phyloP scores from a whole-genome alignment of 2,329 filamentous ascomycete species.

The Cladosporium sp. region DNA sequence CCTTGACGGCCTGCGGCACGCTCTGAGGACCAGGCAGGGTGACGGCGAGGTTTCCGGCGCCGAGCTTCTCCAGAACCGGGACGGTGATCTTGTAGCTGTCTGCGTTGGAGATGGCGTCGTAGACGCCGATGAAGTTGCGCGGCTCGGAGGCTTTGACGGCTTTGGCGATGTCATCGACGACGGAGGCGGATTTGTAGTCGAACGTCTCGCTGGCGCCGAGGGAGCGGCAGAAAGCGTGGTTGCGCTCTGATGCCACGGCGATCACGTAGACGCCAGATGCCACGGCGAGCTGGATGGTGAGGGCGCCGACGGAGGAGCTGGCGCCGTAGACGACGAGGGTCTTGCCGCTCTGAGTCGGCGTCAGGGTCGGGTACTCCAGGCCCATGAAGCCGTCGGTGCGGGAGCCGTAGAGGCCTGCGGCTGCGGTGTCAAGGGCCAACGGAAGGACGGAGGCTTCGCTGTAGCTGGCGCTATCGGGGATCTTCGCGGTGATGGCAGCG shows the following conservation, averaged over 20 bases:
- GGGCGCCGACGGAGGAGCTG: slow-evolving; percentile 32
- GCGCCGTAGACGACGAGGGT: slow-evolving; percentile 38
- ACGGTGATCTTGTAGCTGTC: slow-evolving; percentile 22
- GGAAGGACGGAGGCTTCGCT: slow-evolving; percentile 40
- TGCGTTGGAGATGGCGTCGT: slow-evolving; percentile 32
- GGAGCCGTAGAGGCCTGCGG: slow-evolving; percentile 39
- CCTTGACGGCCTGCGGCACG: slow-evolving; percentile 25
- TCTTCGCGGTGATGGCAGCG: slow-evolving; percentile 32
- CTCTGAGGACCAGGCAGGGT: slow-evolving; percentile 18
- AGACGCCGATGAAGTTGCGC: slow-evolving; percentile 40
- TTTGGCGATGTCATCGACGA: slow-evolving; percentile 11
- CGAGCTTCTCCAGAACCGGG: slow-evolving; percentile 26
- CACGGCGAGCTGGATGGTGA: slow-evolving; percentile 33
- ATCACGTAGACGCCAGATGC: slow-evolving; percentile 34
- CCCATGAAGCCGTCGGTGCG: slow-evolving; percentile 31
- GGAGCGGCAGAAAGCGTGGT: slow-evolving; percentile 30
- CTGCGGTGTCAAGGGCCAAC: slow-evolving; percentile 42
- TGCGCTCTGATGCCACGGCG: slow-evolving; percentile 29
- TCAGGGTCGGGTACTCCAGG: slow-evolving; percentile 35
- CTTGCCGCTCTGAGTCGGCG: slow-evolving; percentile 32
- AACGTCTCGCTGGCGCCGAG: slow-evolving; percentile 10
- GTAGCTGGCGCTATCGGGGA: slow-evolving; percentile 37
- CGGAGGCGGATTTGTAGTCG: slow-evolving; percentile 13
- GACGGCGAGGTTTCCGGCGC: slow-evolving; percentile 21
- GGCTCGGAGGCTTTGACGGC: slow-evolving; percentile 19